Percentiles rank a stretch among this genome's conserved stretches.
Evolutionary conservation across 208 protist species (phyloP).

Genomic region (Wallacemonas sp.): DNA sequence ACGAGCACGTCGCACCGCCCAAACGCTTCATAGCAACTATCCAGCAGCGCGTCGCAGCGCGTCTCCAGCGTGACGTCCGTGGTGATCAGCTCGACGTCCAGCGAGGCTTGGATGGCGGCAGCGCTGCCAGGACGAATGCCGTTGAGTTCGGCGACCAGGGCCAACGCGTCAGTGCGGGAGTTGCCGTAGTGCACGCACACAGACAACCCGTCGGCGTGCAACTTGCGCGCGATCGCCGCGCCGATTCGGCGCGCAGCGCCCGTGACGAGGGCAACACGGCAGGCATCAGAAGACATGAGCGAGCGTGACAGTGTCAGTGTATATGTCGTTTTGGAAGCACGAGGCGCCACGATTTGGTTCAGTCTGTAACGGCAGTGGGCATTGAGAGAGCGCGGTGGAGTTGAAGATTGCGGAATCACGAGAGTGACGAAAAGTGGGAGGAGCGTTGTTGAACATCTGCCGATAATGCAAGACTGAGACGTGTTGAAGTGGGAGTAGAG

Average conservation of each 20-base stretch:
- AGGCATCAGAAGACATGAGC: conserved; percentile 4
- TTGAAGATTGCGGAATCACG: too few relatives aligned
- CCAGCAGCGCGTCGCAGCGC: conserved; percentile 45
- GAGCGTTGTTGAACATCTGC: too few relatives aligned
- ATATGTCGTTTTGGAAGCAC: background rate
- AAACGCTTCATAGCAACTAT: conserved; percentile 50
- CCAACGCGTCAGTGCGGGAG: conserved; percentile 33
- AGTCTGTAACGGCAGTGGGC: background rate
- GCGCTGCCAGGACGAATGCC: conserved; percentile 40
- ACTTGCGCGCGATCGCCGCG: conserved; percentile 32
- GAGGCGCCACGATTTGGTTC: background rate
- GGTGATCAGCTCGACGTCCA: background rate
- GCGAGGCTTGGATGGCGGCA: conserved; percentile 5
- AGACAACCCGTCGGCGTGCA: conserved; percentile 52
- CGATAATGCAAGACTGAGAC: too few relatives aligned
- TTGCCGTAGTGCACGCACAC: conserved; percentile 64
- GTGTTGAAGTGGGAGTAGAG: too few relatives aligned
- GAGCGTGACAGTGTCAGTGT: background rate
- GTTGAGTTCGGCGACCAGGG: conserved; percentile 56
- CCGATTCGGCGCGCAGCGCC: conserved; percentile 63
- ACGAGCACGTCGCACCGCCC: conserved; percentile 79
- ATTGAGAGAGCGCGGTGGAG: too few relatives aligned
- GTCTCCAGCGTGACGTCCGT: conserved; percentile 18
- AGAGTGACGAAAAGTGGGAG: too few relatives aligned
- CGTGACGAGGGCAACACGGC: conserved; percentile 58